Evolutionary conservation across 768 basidiomycete genomes (phyloP).

Genomic region (Crepidotus variabilis): DNA sequence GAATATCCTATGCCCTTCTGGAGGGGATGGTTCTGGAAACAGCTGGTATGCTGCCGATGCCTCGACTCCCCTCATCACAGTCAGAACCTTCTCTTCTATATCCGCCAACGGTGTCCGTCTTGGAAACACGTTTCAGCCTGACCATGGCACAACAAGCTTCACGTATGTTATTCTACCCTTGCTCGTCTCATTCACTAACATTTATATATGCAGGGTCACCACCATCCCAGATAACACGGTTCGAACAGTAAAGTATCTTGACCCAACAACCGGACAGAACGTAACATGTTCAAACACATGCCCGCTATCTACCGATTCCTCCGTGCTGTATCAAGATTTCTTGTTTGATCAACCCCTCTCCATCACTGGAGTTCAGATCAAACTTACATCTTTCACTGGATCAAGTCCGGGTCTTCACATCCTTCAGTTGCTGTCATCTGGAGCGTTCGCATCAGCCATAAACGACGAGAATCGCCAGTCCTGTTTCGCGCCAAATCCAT

Average conservation of each 20-base stretch:
- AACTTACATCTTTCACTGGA: conserved; percentile 73
- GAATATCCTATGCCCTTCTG: conserved; percentile 82
- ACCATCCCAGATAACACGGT: conserved; percentile 88
- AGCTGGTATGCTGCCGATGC: conserved; percentile 84
- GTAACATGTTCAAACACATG: conserved; percentile 75
- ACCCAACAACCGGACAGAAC: conserved; percentile 72
- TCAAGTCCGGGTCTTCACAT: conserved; percentile 80
- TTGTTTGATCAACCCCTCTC: conserved; percentile 59
- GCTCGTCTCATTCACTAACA: conserved; percentile 9
- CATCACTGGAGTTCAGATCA: conserved; percentile 91
- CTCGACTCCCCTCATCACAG: conserved; percentile 67
- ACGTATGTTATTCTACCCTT: conserved; percentile 45
- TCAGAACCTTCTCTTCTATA: conserved; percentile 71
- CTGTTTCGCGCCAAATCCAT: conserved; percentile 76
- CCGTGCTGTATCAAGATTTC: conserved; percentile 90
- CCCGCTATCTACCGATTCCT: conserved; percentile 73
- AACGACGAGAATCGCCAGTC: conserved; percentile 55
- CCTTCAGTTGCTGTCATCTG: conserved; percentile 88
- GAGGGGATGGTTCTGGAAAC: conserved; percentile 72
- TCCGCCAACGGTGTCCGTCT: conserved; percentile 79
- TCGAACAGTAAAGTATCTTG: conserved; percentile 71
- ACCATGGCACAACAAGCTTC: conserved; percentile 85
- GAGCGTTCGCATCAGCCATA: conserved; percentile 82
- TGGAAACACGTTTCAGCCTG: conserved; percentile 83
- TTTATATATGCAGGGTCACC: conserved; percentile 53